Evolutionary conservation across 1,284 basidiomycete species (phyloP).

Genomic region (Ganoderma lingzhi): DNA sequence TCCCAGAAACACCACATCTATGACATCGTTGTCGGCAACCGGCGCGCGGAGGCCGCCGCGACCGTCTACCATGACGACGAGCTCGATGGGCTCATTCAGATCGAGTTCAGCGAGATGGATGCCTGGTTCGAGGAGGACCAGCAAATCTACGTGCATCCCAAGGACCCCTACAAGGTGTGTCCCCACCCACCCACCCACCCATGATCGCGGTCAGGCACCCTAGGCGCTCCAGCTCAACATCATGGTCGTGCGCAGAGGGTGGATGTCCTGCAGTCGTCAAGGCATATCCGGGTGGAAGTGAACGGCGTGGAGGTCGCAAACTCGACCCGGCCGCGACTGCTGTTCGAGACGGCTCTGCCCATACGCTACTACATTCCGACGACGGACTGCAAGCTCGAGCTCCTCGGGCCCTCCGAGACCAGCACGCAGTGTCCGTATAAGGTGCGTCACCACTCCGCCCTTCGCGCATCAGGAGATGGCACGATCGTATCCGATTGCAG

Average conservation of each 20-base stretch:
- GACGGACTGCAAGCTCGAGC: constrained; percentile 59
- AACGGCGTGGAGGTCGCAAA: constrained; percentile 70
- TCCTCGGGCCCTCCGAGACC: constrained; percentile 55
- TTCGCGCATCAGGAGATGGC: not conserved
- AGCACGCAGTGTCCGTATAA: constrained; percentile 70
- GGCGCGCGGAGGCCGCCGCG: constrained; percentile 50
- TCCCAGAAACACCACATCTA: constrained; percentile 44
- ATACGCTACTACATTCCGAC: constrained; percentile 69
- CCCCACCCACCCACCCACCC: too few relatives aligned
- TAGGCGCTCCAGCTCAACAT: constrained; percentile 5
- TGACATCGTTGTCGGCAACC: constrained; percentile 55
- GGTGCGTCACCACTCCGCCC: constrained; percentile 44
- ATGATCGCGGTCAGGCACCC: not conserved
- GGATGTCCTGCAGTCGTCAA: constrained; percentile 66
- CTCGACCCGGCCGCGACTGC: constrained; percentile 58
- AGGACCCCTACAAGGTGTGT: constrained; percentile 72
- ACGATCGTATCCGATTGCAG: constrained; percentile 43
- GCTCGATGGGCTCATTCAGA: constrained; percentile 55
- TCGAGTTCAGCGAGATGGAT: constrained; percentile 60
- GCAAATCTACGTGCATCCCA: constrained; percentile 65
- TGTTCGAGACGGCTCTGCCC: constrained; percentile 66
- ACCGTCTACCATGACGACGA: constrained; percentile 51
- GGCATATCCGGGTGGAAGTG: constrained; percentile 66
- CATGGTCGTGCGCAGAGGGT: constrained; percentile 51
- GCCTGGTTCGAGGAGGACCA: constrained; percentile 78